These are phyloP conservation scores for Coemansia sp. DNA, from an alignment of 192 early-diverging fungal genomes.

Conservation along the genomic window DNA sequence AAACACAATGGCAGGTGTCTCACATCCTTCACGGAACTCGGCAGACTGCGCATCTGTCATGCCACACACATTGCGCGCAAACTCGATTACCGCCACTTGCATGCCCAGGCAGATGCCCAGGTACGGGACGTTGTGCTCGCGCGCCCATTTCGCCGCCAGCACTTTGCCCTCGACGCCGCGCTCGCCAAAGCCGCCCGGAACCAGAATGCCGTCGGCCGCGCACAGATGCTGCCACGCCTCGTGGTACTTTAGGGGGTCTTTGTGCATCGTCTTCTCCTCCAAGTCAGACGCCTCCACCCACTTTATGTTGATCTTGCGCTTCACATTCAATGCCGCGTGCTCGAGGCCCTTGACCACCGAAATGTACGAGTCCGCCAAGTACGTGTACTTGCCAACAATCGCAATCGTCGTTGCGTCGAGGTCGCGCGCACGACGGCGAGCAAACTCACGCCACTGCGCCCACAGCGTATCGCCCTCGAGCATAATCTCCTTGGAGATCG, in stretches of 20 bases:
- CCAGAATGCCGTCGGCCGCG: slow-evolving; percentile 87
- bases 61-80: slow-evolving; percentile 89
- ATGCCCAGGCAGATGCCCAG: slow-evolving; percentile 98
- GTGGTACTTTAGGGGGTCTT: slow-evolving; percentile 90
- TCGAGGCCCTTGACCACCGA: slow-evolving; percentile 96
- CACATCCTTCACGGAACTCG: slow-evolving; percentile 77
- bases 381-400: slow-evolving; percentile 95
- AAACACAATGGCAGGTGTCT: slow-evolving; percentile 80
- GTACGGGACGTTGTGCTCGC: slow-evolving; percentile 96
- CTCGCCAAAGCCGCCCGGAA: slow-evolving; percentile 96
- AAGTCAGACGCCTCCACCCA: slow-evolving; percentile 97
- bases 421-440: slow-evolving; percentile 68
- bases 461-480: slow-evolving; percentile 66
- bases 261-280: slow-evolving; percentile 68
- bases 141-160: slow-evolving; percentile 91
- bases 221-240: slow-evolving; percentile 93
- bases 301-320: slow-evolving; percentile 75
- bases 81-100: slow-evolving; percentile 96
- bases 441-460: slow-evolving; percentile 85
- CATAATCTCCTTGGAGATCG: slow-evolving; percentile 56
- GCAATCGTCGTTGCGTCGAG: slow-evolving; percentile 85
- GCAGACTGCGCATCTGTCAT: slow-evolving; percentile 78
- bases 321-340: slow-evolving; percentile 85
- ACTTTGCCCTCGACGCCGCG: slow-evolving; percentile 98
- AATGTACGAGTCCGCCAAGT: slow-evolving; percentile 95